Evolutionary conservation across 441 rosid genomes (phyloP), one percentile per base, ranked within the genome.

Genomic region (Omphalea diandra): DNA sequence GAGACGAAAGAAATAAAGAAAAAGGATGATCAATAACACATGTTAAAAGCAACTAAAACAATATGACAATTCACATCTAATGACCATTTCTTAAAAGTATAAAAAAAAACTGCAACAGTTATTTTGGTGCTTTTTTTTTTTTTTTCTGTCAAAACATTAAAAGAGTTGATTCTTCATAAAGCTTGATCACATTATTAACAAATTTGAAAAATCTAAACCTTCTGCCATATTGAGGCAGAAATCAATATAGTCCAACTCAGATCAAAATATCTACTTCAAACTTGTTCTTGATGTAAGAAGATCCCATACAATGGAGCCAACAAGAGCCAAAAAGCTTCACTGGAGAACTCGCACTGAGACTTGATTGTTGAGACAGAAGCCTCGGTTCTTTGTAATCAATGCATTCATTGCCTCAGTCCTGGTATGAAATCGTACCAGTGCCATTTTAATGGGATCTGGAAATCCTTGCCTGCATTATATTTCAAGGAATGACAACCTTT

Each of bases 331-430:
- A 76, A 26, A 52, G 59, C 61, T 38, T 73, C 76, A 94, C 75
- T 90, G 87, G 38, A 94, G 95, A 74, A 91, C 91, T 82, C 87
- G 92, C 76, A 94, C 70, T 1, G 68, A 60, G 63, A 94, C 74
- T 75, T 78, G 90, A 72, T 70, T 77, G 73, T 87, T 91, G 74
- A 86, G 90, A 82, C 88, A 86, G 73, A 88, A 81, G 70, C 77
- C 80, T 71, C 87, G 72, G 74, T 94, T 87, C 83, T 86, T 91
- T 33, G 73, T 81, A 49, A 90, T 73, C 73, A 79, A 81, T 15
- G 93, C 89, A 74, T 87, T 87, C 88, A 83, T 87, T 14, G 97
- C 97, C 67, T 83, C 87, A 5, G 75, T 79, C 74, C 72, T 84
- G 2, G 89, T 78, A 54, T 85, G 81, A 79, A 87, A 90, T 55